These are phyloP conservation scores for Xanthoparmelia taractica DNA, from an alignment of 495 filamentous ascomycete species.

Conservation along the genomic window DNA sequence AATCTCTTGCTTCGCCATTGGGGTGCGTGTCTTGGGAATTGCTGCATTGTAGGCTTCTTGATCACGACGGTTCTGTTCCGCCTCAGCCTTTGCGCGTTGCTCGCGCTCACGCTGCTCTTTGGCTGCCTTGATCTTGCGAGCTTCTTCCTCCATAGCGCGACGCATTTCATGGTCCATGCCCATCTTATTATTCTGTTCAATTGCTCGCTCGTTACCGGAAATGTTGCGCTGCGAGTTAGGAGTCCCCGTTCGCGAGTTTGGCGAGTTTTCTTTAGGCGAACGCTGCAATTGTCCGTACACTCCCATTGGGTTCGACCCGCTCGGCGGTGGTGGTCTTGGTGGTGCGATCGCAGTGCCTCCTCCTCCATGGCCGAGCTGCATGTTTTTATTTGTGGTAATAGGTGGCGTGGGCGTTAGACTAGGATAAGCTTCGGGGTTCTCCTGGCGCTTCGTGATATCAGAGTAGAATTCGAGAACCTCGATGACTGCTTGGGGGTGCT, in stretches of 20 bases:
- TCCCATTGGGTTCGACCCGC: slow-evolving; percentile 31
- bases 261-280: slow-evolving; percentile 20
- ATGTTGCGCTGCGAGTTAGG: slow-evolving; percentile 33
- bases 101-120: slow-evolving; percentile 55
- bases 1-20: slow-evolving; percentile 81
- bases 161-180: slow-evolving; percentile 45
- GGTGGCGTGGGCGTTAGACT: slow-evolving; percentile 63
- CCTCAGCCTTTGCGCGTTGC: slow-evolving; percentile 34
- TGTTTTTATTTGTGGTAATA: slow-evolving; percentile 47
- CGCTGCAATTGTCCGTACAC: slow-evolving; percentile 31
- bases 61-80: slow-evolving; percentile 61
- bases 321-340: slow-evolving; percentile 60
- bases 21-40: slow-evolving; percentile 64
- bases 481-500: slow-evolving; percentile 95
- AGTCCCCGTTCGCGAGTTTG: slow-evolving; percentile 33
- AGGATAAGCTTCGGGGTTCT: slow-evolving; percentile 71
- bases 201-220: slow-evolving; percentile 23
- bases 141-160: slow-evolving; percentile 46
- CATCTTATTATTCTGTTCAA: slow-evolving; percentile 39
- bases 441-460: slow-evolving; percentile 79
- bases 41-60: slow-evolving; percentile 82
- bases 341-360: slow-evolving; percentile 66
- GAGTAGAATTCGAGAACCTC: slow-evolving; percentile 97
- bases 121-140: slow-evolving; percentile 27
- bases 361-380: slow-evolving; percentile 54